phyloP scores from a whole-genome alignment of 345 rosid genomes.

The Orychophragmus violaceus region DNA sequence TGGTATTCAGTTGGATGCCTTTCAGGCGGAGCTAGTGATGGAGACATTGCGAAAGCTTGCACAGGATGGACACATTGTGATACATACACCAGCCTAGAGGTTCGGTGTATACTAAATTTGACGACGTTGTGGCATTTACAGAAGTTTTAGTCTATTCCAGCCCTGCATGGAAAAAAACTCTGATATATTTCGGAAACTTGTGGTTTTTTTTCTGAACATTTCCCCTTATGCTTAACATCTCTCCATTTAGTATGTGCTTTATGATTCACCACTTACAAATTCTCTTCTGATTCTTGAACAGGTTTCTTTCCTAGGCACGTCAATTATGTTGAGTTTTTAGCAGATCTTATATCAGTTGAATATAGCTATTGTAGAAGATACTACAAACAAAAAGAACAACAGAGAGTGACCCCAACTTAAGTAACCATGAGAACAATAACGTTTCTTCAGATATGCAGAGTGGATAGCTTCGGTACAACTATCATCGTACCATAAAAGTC shows the following conservation, averaged over 20 bases:
- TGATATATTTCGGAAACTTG: conserved; percentile 70
- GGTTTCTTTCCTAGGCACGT: conserved; percentile 83
- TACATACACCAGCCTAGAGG: conserved; percentile 99
- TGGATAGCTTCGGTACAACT: conserved; percentile 1
- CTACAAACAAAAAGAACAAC: not conserved
- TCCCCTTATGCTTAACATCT: too few relatives aligned
- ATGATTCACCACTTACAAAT: not conserved
- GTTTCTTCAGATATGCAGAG: too few relatives aligned
- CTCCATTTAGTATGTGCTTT: not conserved
- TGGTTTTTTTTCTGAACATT: conserved; percentile 53
- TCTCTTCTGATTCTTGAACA: conserved; percentile 32
- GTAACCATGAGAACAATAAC: not conserved
- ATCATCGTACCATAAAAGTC: not conserved
- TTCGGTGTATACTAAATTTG: conserved; percentile 82
- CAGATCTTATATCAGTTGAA: conserved; percentile 93
- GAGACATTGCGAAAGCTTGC: conserved; percentile 88
- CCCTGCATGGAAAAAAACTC: conserved; percentile 71
- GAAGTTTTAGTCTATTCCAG: conserved; percentile 79
- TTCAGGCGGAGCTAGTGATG: conserved; percentile 96
- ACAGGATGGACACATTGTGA: conserved; percentile 91
- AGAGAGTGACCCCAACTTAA: not conserved
- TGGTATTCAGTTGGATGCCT: conserved; percentile 83
- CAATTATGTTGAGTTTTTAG: conserved; percentile 96
- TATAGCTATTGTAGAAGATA: too few relatives aligned
- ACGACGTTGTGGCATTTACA: conserved; percentile 77